Evolutionary conservation across 164 flowering plant genomes (phyloP).

Genomic region (Brasenia schreberi): DNA sequence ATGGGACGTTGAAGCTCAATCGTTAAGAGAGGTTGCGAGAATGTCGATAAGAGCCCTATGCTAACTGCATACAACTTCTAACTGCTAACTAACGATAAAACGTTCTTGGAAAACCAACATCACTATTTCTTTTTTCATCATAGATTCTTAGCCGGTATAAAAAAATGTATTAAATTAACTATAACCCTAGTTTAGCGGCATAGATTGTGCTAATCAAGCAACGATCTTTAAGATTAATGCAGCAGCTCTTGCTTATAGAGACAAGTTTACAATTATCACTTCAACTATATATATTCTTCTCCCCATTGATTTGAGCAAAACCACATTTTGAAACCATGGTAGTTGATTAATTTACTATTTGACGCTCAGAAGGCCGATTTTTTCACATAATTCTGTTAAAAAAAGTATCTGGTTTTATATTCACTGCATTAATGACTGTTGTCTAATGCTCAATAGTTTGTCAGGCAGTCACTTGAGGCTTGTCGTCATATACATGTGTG

Average conservation of each 20-base stretch:
- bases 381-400: background rate
- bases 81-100: background rate
- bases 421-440: background rate
- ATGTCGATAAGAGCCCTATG: background rate
- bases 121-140: background rate
- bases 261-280: too few species aligned
- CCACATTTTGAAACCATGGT: background rate
- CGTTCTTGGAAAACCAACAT: background rate
- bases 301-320: background rate
- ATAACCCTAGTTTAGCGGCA: background rate
- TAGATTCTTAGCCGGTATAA: too few species aligned
- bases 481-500: background rate
- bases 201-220: background rate
- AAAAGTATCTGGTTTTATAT: background rate
- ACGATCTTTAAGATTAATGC: background rate
- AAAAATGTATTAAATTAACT: too few species aligned
- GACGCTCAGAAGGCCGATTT: too few species aligned
- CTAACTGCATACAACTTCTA: background rate
- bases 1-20: background rate
- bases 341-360: too few species aligned
- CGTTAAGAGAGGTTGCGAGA: background rate
- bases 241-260: background rate
- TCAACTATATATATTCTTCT: background rate
- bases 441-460: background rate
- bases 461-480: background rate